Evolutionary conservation across 2,329 filamentous ascomycete genomes (phyloP).

Genomic region (Colletotrichum tanaceti): DNA sequence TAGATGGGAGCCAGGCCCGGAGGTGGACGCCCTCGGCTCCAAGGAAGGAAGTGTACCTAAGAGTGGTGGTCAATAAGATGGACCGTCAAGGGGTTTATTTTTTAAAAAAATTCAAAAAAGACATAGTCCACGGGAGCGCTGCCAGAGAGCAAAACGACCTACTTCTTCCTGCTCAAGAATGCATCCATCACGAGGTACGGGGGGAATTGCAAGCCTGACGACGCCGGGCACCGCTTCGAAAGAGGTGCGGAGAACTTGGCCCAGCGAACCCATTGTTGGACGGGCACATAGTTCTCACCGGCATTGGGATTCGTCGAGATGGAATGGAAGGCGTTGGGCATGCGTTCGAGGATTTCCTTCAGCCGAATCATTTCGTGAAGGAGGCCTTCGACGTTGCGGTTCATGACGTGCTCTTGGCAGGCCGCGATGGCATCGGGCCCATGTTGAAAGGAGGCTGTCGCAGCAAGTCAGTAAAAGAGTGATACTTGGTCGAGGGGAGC

Average conservation of each 20-base stretch:
- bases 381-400: conserved; percentile 60
- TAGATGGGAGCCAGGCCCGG: conserved; percentile 65
- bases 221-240: conserved; percentile 61
- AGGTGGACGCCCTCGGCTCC: conserved; percentile 64
- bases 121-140: not conserved
- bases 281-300: conserved; percentile 62
- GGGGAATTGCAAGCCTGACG: conserved; percentile 63
- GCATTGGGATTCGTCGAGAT: conserved; percentile 65
- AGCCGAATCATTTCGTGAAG: conserved; percentile 62
- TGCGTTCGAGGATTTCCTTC: conserved; percentile 64
- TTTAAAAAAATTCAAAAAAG: too few species aligned
- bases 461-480: not conserved
- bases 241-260: conserved; percentile 63
- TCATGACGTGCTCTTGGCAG: conserved; percentile 66
- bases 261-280: conserved; percentile 61
- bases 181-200: conserved; percentile 67
- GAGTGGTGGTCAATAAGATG: not conserved
- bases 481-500: too few species aligned
- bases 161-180: conserved; percentile 62
- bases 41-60: conserved; percentile 60
- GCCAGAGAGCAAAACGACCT: not conserved
- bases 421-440: conserved; percentile 63
- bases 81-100: rapidly evolving
- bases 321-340: conserved; percentile 65
- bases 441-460: conserved; percentile 60